These are phyloP conservation scores for Kwoniella sp. DNA, from an alignment of 768 basidiomycete species.

Conservation along the genomic window DNA sequence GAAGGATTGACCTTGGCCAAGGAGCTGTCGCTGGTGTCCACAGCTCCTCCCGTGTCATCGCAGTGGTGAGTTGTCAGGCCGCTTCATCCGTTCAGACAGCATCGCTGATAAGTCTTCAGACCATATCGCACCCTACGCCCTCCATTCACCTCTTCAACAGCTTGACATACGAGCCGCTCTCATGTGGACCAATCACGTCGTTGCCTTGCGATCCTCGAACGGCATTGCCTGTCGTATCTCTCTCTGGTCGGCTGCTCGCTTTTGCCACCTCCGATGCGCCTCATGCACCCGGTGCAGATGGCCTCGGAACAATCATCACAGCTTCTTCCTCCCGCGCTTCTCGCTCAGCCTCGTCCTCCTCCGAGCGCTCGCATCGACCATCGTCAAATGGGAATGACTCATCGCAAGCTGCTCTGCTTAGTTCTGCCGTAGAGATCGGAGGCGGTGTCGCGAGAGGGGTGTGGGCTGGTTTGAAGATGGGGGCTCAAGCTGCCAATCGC, in stretches of 20 bases:
- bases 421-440: constrained; percentile 43
- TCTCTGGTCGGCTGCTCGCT: constrained; percentile 39
- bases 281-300: constrained; percentile 28
- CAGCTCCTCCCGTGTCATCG: constrained; percentile 23
- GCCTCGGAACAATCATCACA: constrained; percentile 41
- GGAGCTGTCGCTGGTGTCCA: constrained; percentile 15
- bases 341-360: background rate
- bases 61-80: constrained; percentile 31
- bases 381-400: constrained; percentile 1
- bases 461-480: constrained; percentile 51
- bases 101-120: constrained; percentile 14
- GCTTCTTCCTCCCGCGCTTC: constrained; percentile 12
- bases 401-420: constrained; percentile 22
- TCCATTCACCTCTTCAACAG: constrained; percentile 32
- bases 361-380: background rate
- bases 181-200: constrained; percentile 10
- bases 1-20: constrained; percentile 26
- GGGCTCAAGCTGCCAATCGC: constrained; percentile 41
- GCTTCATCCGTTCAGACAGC: too few species aligned
- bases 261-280: constrained; percentile 32
- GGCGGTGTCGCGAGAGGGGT: constrained; percentile 48
- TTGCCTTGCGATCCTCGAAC: constrained; percentile 17
- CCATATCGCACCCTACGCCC: constrained; percentile 27
- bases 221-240: constrained; percentile 26
- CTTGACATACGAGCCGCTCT: constrained; percentile 14